Percentiles rank a stretch among this genome's conserved stretches.
Evolutionary conservation across 2,329 filamentous ascomycete genomes (phyloP).

Genomic region (Calonectria pauciramosa): DNA sequence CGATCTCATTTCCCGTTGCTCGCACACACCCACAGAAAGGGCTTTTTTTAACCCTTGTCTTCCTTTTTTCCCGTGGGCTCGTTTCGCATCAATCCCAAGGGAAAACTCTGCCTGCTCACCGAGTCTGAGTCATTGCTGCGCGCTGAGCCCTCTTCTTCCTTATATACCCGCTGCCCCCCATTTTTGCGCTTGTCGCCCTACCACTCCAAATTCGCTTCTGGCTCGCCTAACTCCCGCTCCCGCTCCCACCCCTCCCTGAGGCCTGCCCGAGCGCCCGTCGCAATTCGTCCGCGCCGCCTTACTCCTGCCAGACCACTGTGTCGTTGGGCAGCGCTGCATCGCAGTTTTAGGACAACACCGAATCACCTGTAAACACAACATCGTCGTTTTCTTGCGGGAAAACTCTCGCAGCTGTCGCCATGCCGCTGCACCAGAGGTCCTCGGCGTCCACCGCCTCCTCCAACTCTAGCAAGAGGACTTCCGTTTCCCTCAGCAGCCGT

Average conservation of each 20-base stretch:
- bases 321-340: constrained; percentile 49
- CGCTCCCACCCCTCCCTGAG: constrained; percentile 36
- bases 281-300: constrained; percentile 41
- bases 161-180: constrained; percentile 27
- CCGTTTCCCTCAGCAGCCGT: constrained; percentile 23
- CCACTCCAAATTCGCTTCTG: constrained; percentile 32
- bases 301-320: constrained; percentile 45
- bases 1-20: constrained; percentile 38
- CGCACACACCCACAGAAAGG: constrained; percentile 40
- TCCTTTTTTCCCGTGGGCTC: constrained; percentile 8
- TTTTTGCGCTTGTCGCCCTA: constrained; percentile 31
- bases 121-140: constrained; percentile 26
- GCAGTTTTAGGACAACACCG: constrained; percentile 40
- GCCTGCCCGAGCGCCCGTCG: constrained; percentile 35
- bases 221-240: constrained; percentile 44
- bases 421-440: constrained; percentile 47
- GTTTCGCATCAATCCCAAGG: constrained; percentile 15
- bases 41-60: constrained; percentile 23
- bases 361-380: constrained; percentile 39
- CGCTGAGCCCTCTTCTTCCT: constrained; percentile 28
- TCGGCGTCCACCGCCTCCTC: constrained; percentile 45
- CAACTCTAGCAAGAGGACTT: constrained; percentile 44
- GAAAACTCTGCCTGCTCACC: constrained; percentile 15
- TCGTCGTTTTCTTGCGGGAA: constrained; percentile 37
- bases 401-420: constrained; percentile 42